Evolutionary conservation across 768 basidiomycete species (phyloP).

Genomic region (Gelatoporia subvermispora): DNA sequence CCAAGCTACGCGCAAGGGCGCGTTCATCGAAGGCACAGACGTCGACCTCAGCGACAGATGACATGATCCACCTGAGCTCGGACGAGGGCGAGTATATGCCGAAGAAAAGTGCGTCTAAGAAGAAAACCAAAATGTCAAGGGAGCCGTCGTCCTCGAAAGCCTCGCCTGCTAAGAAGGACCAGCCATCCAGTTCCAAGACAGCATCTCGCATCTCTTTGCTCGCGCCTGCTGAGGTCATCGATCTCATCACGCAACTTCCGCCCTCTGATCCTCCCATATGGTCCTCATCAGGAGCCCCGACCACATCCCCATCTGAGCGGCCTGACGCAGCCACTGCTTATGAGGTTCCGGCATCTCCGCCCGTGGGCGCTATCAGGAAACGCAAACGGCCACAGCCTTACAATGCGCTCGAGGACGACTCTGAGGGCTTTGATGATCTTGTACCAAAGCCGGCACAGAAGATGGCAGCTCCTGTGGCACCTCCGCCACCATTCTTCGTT

Average conservation of each 20-base stretch:
- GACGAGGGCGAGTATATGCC: no score
- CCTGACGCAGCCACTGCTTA: background rate
- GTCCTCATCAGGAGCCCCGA: background rate
- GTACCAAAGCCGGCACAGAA: background rate
- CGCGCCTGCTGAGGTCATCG: background rate
- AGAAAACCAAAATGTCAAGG: no score
- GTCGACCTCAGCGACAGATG: background rate
- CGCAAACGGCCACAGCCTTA: background rate
- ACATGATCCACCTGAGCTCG: no score
- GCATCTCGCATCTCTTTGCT: no score
- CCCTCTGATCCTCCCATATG: conserved; percentile 20
- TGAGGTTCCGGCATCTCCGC: background rate
- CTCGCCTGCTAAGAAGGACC: no score
- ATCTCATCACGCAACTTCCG: conserved; percentile 19
- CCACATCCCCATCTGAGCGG: background rate
- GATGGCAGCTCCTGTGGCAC: conserved; percentile 1
- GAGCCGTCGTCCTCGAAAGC: no score
- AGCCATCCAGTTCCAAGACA: no score
- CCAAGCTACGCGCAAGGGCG: conserved; percentile 26
- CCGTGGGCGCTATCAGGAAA: background rate
- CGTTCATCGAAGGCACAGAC: conserved; percentile 9
- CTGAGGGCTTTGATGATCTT: background rate
- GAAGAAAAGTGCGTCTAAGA: no score
- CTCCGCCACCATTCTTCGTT: conserved; percentile 14
- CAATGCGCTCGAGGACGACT: background rate